phyloP scores from a whole-genome alignment of 2,329 filamentous ascomycete species.

The Blumeria graminis region DNA sequence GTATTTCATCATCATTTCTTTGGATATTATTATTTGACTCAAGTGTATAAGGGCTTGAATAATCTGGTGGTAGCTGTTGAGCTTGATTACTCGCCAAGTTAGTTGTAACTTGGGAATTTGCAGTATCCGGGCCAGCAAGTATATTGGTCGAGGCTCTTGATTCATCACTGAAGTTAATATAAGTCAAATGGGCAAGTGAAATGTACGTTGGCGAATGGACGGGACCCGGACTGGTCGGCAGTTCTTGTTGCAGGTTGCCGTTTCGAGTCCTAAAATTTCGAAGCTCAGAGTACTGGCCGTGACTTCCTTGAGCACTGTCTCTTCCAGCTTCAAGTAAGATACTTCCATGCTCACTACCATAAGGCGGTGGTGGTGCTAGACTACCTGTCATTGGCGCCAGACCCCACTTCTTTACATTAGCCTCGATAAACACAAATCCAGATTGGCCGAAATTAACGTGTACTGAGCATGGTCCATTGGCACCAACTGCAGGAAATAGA shows the following conservation, averaged over 20 bases:
- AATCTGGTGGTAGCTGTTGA: slow-evolving; percentile 41
- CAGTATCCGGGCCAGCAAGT: slow-evolving; percentile 8
- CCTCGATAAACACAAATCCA: slow-evolving; percentile 96
- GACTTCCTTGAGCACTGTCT: slow-evolving; percentile 26
- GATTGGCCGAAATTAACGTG: slow-evolving; percentile 97
- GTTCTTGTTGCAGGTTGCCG: slow-evolving; percentile 47
- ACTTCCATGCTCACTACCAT: slow-evolving; percentile 89
- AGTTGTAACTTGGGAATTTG: slow-evolving; percentile 6
- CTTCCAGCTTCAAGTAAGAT: slow-evolving; percentile 72
- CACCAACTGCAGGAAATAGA: slow-evolving; percentile 92
- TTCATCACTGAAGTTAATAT: slow-evolving; percentile 42
- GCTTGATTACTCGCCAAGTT: slow-evolving; percentile 22
- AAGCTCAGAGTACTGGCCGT: slow-evolving; percentile 18
- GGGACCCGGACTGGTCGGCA: slow-evolving; percentile 69
- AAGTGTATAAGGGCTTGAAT: slow-evolving; percentile 39
- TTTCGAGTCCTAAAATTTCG: slow-evolving; percentile 50
- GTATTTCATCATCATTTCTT: slow-evolving; percentile 27
- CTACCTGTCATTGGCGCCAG: slow-evolving; percentile 88
- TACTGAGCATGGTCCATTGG: slow-evolving; percentile 74
- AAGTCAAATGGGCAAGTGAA: slow-evolving; percentile 66
- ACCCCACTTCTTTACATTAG: slow-evolving; percentile 99
- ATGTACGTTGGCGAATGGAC: slow-evolving; percentile 86
- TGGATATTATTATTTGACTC: slow-evolving; percentile 22
- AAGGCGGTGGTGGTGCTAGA: slow-evolving; percentile 81
- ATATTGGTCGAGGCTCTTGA: slow-evolving; percentile 25